Base-by-base conservation (phyloP, 1,284 basidiomycete genomes). In the Thecaphora frezii region DNA sequence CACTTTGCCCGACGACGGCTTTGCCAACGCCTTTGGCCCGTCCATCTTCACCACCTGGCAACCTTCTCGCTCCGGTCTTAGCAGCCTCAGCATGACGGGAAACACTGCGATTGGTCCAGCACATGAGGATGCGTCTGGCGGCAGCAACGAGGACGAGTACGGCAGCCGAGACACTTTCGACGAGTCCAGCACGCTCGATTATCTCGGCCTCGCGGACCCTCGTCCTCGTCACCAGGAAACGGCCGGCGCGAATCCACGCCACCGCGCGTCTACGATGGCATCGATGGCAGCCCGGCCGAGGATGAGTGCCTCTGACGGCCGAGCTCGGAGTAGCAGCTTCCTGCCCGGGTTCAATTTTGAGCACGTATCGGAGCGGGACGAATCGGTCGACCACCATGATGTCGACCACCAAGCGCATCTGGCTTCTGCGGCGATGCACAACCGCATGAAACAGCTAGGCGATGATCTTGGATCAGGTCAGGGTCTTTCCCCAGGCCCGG, bases 1-100 rank as follows among this genome's bases (percentile, higher is more conserved):
- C 30, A 66, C 62, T 5, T 26, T 63, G 1, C 59, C 66, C 19
- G 40, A 56, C 33, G 45, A 60, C 22, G 66, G 70, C 30, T 44
- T 71, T 2, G 42, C 53, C 16, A 69, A 65, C 39, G 48, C 69
- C 0, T 71, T 71, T 24, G 69, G 69, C 0, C 69, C 69, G 8
- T 62, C 58, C n/a, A 62, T 71, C 48, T 71, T 71, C 28, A 69
- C 69, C n/a, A 55, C 54, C n/a, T 60, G 59, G 56, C 67, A 69
- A 24, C 63, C 63, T 9, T 58, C 64, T 3, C 58, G 59, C 12
- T 66, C 64, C 12, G 64, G 64, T 7, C 44, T 66, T 26, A 66
- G 64, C 56, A 57, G 51, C 41, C 57, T 66, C 53, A 55, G 59
- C 40, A 41, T 41, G 40, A 18, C 23, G 14, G 40, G n/a, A 24